phyloP scores from a whole-genome alignment of 129 eudicot genomes.

The Flaveria sonorensis region DNA sequence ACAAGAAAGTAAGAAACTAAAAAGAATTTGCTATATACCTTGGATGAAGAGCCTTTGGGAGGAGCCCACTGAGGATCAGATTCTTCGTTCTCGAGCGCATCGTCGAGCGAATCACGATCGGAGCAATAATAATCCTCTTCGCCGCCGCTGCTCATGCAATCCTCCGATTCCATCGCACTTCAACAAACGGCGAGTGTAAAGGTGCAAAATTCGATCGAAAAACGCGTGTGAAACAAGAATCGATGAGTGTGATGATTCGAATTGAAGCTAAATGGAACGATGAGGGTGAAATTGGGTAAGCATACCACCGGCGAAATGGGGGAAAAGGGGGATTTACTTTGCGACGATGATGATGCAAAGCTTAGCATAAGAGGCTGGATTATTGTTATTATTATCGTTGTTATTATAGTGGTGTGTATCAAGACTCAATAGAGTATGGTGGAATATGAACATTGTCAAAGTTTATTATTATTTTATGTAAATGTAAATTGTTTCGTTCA shows the following conservation, averaged over 20 bases:
- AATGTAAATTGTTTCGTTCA: no score
- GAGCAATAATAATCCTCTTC: slow-evolving; percentile 59
- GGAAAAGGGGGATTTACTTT: slow-evolving; percentile 23
- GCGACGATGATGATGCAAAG: slow-evolving; percentile 25
- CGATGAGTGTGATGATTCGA: slow-evolving; percentile 12
- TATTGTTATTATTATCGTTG: no score
- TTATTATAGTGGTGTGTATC: no score
- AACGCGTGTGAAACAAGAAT: slow-evolving; percentile 1
- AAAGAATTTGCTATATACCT: slow-evolving; percentile 33
- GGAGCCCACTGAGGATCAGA: slow-evolving; percentile 48
- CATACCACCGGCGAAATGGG: slow-evolving; percentile 24
- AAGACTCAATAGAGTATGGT: no score
- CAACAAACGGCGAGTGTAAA: slow-evolving; percentile 15
- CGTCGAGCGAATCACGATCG: slow-evolving; percentile 55
- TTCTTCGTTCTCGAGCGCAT: slow-evolving; percentile 50
- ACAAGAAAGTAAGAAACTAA: neutral
- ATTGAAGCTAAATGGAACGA: slow-evolving; percentile 1
- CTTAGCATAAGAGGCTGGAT: neutral
- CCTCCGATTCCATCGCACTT: slow-evolving; percentile 44
- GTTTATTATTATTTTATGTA: no score
- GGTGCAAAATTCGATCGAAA: slow-evolving; percentile 20
- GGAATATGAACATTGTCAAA: no score
- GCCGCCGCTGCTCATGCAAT: slow-evolving; percentile 55
- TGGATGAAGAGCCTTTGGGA: slow-evolving; percentile 47
- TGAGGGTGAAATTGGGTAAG: slow-evolving; percentile 17